Base-by-base conservation (phyloP, 768 basidiomycete species). In the Termitomyces sp. region DNA sequence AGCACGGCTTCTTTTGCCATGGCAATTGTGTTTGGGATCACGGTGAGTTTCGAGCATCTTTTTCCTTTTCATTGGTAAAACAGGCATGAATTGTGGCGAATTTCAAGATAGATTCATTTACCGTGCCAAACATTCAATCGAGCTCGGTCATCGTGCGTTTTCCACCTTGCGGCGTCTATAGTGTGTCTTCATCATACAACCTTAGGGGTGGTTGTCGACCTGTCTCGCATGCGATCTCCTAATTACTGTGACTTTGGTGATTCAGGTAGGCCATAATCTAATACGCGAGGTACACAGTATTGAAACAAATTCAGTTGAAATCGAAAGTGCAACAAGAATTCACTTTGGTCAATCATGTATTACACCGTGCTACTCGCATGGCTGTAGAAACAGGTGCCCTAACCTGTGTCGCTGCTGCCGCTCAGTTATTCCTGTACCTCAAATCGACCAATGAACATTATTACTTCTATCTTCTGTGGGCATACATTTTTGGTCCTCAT, bases 351-450 rank as follows among this genome's bases (percentile, higher is more conserved):
- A 58, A 52, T 16, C 31, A 51, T 24, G 41, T 46, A 15, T 8
- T 52, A 16, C 50, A 58, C 33, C 57, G 50, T 36, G 50, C 49
- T n/a, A 45, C 39, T 15, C 41, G 57, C 22, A 34, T 58, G 57
- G 31, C 49, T 22, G 18, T 52, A 33, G 57, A 58, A 8, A 58
- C 57, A 30, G 57, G 57, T 24, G 42, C 11, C 24, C 8, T 58
- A 30, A 53, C 51, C 2, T 52, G 36, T 30, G 16, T 13, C 2
- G 34, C 46, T 16, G 22, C 50, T 3, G 20, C 45, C 16, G 31
- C 36, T 2, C 16, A 52, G 42, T 13, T 58, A 8, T 9, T 36
- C 16, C 12, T 58, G 13, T 20, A 2, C 41, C 3, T 42, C 8
- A 1, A 20, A 0, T 1, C n/a, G 2, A 36, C 9, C 34, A 11